Base-by-base conservation (phyloP, 371 early-diverging fungal genomes). In the Cokeromyces recurvatus region DNA sequence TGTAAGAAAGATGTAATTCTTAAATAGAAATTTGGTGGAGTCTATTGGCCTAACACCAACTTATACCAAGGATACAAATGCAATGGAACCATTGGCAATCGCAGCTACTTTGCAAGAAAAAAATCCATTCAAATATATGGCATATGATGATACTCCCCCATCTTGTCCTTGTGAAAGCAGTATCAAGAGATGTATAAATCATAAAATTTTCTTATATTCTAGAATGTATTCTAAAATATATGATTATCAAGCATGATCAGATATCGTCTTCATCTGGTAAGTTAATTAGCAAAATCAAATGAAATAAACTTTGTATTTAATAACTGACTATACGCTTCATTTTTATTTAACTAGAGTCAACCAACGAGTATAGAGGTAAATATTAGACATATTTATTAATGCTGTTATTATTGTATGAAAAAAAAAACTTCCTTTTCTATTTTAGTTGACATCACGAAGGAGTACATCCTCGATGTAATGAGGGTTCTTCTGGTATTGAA, bases 391-490 rank as follows among this genome's bases (percentile, higher is more conserved):
- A 43, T 31, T 29, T 43, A 31, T 43, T 31, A 25, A 43, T 31
- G 43, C 3, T 43, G 27, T 19, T 40, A 43, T 25, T 31, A 43
- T 31, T 31, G 2, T 43, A 43, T 43, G 31, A 43, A 43, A 29
- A n/a, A n/a, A n/a, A 40, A 43, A 31, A 42, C 43, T 29, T 29
- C 32, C 29, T 43, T 29, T 43, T 43, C 17, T 43, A 43, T 43
- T 19, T 2, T 43, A 43, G 32, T 43, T 29, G 31, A 31, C 8
- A 25, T 29, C 43, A 43, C 31, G 32, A 43, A 43, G 32, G 43
- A 43, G 43, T 43, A 43, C 3, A 43, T 43, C 43, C 43, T 43
- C 17, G 32, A 43, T 31, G 31, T 43, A 31, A 25, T 43, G 43
- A 43, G 43, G 43, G 17, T 19, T 29, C 19, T 31, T 3, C 43